Conservation (phyloP, 768 basidiomycete genomes). For the Rhodotorula paludigena region DNA sequence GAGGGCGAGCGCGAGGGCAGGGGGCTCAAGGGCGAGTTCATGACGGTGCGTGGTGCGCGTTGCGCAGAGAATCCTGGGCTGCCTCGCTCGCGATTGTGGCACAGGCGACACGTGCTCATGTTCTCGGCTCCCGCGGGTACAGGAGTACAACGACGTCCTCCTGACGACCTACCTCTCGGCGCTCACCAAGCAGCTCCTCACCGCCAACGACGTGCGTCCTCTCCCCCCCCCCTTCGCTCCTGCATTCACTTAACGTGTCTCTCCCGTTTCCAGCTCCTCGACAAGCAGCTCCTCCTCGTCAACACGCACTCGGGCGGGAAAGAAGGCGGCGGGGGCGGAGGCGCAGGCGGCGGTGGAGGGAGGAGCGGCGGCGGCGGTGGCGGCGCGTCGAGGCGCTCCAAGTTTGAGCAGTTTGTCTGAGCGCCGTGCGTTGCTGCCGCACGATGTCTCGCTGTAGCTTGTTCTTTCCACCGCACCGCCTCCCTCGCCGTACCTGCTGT, state of each 20-base stretch:
- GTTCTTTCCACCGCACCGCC: not conserved
- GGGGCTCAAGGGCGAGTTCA: slow-evolving; percentile 60
- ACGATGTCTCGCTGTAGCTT: not conserved
- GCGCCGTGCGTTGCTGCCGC: not conserved
- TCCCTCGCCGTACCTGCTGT: not conserved
- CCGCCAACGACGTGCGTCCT: slow-evolving; percentile 74
- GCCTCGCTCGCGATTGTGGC: slow-evolving; percentile 49
- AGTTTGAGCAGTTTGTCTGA: not conserved
- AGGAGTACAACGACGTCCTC: slow-evolving; percentile 90
- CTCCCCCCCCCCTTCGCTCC: not conserved
- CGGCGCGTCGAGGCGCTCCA: not conserved
- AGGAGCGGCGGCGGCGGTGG: not conserved
- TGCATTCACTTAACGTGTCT: not conserved
- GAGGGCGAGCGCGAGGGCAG: slow-evolving; percentile 60
- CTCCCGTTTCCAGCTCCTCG: slow-evolving; percentile 20
- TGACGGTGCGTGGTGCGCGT: slow-evolving; percentile 58
- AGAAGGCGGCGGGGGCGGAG: slow-evolving; percentile 3
- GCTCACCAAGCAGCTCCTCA: slow-evolving; percentile 79
- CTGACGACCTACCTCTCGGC: slow-evolving; percentile 81
- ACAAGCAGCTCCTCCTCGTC: slow-evolving; percentile 32
- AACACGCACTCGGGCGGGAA: not conserved
- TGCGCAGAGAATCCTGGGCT: not conserved
- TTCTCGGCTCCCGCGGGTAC: no score
- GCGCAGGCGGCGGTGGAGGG: not conserved
- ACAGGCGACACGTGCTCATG: not conserved